A percentile compares a stretch with the other conserved stretches of the same genome.
phyloP scores from a whole-genome alignment of 352 stramenopile species.

The Pythium guiyangense region DNA sequence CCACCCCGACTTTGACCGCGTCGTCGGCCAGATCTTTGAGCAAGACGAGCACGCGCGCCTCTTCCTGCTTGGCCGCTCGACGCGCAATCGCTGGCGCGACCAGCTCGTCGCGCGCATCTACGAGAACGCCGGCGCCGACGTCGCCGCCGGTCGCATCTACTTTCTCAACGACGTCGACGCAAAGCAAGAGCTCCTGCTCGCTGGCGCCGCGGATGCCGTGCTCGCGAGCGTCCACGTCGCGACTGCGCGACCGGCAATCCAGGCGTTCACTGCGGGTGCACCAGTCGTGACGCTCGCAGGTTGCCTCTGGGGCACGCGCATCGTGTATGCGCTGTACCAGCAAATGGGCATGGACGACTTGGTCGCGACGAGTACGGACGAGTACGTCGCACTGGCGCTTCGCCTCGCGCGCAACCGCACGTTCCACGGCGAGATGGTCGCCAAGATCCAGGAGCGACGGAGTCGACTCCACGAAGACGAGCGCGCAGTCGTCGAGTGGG shows the following conservation, averaged over 20 bases:
- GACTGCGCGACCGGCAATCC: slow-evolving; percentile 36
- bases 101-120: slow-evolving; percentile 43
- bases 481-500: slow-evolving; percentile 57
- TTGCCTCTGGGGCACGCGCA: slow-evolving; percentile 53
- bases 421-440: slow-evolving; percentile 44
- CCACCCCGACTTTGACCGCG: slow-evolving; percentile 67
- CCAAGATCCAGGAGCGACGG: slow-evolving; percentile 34
- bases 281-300: slow-evolving; percentile 61
- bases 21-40: slow-evolving; percentile 36
- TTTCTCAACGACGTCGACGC: slow-evolving; percentile 59
- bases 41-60: slow-evolving; percentile 46
- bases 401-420: slow-evolving; percentile 36
- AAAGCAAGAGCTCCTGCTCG: slow-evolving; percentile 46
- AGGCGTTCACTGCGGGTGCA: slow-evolving; percentile 54
- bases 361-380: slow-evolving; percentile 33
- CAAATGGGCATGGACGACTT: slow-evolving; percentile 58
- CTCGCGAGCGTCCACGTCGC: slow-evolving; percentile 55
- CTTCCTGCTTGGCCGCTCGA: slow-evolving; percentile 53
- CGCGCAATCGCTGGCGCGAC: slow-evolving; percentile 47
- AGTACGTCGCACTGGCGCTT: slow-evolving; percentile 51
- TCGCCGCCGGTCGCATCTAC: slow-evolving; percentile 29
- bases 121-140: slow-evolving; percentile 13
- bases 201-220: slow-evolving; percentile 52
- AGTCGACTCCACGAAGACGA: slow-evolving; percentile 36
- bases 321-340: slow-evolving; percentile 62